phyloP scores from a whole-genome alignment of 1,284 basidiomycete genomes.

The Cutaneotrichosporon cyanovorans region DNA sequence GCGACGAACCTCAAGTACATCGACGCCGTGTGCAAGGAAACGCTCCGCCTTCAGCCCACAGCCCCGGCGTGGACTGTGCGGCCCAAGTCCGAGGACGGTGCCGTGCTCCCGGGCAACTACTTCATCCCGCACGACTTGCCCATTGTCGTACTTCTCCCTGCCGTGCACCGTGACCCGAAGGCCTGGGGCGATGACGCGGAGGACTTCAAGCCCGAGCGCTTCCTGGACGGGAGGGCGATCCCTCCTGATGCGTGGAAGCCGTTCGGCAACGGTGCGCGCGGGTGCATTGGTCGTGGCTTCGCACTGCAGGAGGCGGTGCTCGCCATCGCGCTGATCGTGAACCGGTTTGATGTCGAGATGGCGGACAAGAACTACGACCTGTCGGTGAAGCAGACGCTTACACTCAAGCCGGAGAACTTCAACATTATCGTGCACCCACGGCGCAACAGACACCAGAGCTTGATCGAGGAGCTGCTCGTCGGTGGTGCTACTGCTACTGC shows the following conservation, averaged over 20 bases:
- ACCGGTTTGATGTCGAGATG: slow-evolving; percentile 49
- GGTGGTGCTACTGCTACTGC: slow-evolving; percentile 4
- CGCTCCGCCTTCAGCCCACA: slow-evolving; percentile 49
- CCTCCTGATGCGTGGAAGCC: slow-evolving; percentile 41
- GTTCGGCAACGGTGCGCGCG: slow-evolving; percentile 30
- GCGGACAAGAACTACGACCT: slow-evolving; percentile 49
- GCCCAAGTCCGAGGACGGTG: slow-evolving; percentile 8
- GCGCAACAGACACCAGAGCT: slow-evolving; percentile 18
- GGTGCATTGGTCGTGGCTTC: slow-evolving; percentile 47
- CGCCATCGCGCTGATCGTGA: slow-evolving; percentile 46
- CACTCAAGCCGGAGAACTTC: slow-evolving; percentile 51
- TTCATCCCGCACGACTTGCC: slow-evolving; percentile 41
- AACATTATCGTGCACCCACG: slow-evolving; percentile 47
- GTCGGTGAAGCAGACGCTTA: slow-evolving; percentile 49
- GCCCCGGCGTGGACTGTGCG: slow-evolving; percentile 30
- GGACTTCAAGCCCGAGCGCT: slow-evolving; percentile 46
- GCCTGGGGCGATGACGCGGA: slow-evolving; percentile 53
- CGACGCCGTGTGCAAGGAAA: slow-evolving; percentile 50
- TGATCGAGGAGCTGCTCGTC: slow-evolving; percentile 12
- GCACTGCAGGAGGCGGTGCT: slow-evolving; percentile 52
- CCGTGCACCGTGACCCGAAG: slow-evolving; percentile 48
- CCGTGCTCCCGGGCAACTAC: slow-evolving; percentile 32
- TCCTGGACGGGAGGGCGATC: slow-evolving; percentile 49
- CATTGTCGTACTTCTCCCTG: slow-evolving; percentile 40
- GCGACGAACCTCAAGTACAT: slow-evolving; percentile 51